Evolutionary conservation across 106 monocot species (phyloP), one percentile per base, ranked within the genome.

Genomic region (Dendrobium officinale): DNA sequence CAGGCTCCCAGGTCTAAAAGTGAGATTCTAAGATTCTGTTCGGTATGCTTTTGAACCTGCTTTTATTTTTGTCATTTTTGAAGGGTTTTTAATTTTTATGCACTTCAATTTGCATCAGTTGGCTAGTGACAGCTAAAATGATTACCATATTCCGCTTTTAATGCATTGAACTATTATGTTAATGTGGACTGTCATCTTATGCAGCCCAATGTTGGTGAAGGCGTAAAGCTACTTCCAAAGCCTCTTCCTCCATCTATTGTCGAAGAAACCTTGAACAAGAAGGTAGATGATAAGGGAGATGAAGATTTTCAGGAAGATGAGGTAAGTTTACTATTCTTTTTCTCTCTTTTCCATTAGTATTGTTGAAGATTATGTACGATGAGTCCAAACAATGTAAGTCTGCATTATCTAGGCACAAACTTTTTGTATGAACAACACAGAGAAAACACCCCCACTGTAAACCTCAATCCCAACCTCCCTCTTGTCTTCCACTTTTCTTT

Each of bases 161-260:
- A 2, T 72, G 37, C 37, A 72, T 72, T 43, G 74, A n/a, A 74
- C 43, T 72, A 33, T 72, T 19, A 11, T 76, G 76, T 22, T 24
- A 45, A 48, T 76, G 49, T 10, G 20, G 9, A 2, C 45, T 27
- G 18, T 49, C 49, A 48, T 76, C 49, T 48, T 27, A 76, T 83
- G 70, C 88, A 88, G 88, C 61, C 88, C 26, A 83, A 45, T 59
- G 55, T 88, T 76, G 88, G 85, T 29, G 85, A 88, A 56, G 78
- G 83, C 48, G 8, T 83, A 67, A 83, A 75, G 80, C 61, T 86
- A 83, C 88, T 88, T 81, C 88, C 88, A 56, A 85, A 80, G 81
- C 88, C 88, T 0, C 83, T 88, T 29, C 83, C 85, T 56, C 43
- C 66, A 79, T 70, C 82, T n/a, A 37, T 77, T 54, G 72, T 77